Evolutionary conservation across 2,329 filamentous ascomycete species (phyloP).

Genomic region (Aspergillus sp.): DNA sequence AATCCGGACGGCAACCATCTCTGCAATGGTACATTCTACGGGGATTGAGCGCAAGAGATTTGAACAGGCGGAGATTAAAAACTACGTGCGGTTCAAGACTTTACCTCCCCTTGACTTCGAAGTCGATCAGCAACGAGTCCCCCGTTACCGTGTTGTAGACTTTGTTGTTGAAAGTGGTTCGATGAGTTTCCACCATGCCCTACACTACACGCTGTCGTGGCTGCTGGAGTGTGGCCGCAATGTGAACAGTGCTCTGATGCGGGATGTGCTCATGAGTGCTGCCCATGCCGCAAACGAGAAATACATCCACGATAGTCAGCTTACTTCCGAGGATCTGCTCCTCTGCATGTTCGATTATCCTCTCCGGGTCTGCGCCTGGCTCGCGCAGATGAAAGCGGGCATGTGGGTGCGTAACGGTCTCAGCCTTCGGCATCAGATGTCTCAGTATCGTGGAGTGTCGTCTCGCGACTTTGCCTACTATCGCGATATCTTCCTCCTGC

Average conservation of each 20-base stretch:
- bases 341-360: conserved; percentile 91
- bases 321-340: conserved; percentile 72
- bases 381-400: conserved; percentile 95
- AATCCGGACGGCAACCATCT: conserved; percentile 67
- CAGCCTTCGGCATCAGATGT: conserved; percentile 91
- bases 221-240: conserved; percentile 84
- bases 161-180: conserved; percentile 86
- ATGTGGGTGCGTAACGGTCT: conserved; percentile 99
- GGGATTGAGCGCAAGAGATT: conserved; percentile 88
- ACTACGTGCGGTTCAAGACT: conserved; percentile 79
- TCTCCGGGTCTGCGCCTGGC: conserved; percentile 88
- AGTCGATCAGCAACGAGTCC: conserved; percentile 41
- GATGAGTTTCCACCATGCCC: conserved; percentile 95
- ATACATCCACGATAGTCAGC: conserved; percentile 61
- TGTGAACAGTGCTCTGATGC: conserved; percentile 68
- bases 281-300: conserved; percentile 51
- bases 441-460: conserved; percentile 84
- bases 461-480: conserved; percentile 93
- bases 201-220: conserved; percentile 97
- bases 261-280: conserved; percentile 69
- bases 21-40: conserved; percentile 84
- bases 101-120: conserved; percentile 81
- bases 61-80: conserved; percentile 81
- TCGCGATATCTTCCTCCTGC: conserved; percentile 89
- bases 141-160: conserved; percentile 71